These are phyloP conservation scores for Gracilaria caudata DNA, from an alignment of 23 red algal genomes.

Conservation along the genomic window DNA sequence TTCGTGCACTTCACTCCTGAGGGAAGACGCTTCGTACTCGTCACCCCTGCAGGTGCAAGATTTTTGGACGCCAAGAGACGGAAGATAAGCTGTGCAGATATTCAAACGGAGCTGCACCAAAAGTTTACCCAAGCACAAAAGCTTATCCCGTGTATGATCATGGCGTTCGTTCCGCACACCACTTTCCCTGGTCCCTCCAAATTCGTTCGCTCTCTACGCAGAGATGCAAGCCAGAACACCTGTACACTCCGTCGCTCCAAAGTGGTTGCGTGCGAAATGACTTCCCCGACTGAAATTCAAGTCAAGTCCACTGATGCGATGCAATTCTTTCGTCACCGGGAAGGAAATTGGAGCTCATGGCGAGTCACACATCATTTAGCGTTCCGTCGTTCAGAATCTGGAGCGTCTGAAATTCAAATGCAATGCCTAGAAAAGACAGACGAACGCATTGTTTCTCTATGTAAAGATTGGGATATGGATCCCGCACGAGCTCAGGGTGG, in stretches of 20 bases:
- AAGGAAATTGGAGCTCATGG: constrained; percentile 85
- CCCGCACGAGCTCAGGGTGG: constrained; percentile 65
- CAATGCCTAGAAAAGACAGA: constrained; percentile 66
- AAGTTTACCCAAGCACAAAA: background rate
- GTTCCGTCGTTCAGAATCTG: constrained; percentile 89
- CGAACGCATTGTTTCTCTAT: constrained; percentile 77
- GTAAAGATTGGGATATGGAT: constrained; percentile 61
- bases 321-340: constrained; percentile 92
- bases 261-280: background rate
- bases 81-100: background rate
- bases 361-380: constrained; percentile 98
- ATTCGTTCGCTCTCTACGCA: background rate
- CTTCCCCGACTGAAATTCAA: background rate
- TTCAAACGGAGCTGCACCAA: background rate
- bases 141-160: background rate
- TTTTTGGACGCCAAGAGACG: no score
- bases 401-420: constrained; percentile 82
- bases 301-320: constrained; percentile 71
- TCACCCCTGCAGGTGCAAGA: no score
- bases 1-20: no score
- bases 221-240: background rate
- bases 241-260: background rate
- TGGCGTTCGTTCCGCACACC: constrained; percentile 33
- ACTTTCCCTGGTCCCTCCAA: constrained; percentile 15
- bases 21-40: no score